phyloP scores from a whole-genome alignment of 2,329 filamentous ascomycete species.

The Chrysoporthe austroafricana region DNA sequence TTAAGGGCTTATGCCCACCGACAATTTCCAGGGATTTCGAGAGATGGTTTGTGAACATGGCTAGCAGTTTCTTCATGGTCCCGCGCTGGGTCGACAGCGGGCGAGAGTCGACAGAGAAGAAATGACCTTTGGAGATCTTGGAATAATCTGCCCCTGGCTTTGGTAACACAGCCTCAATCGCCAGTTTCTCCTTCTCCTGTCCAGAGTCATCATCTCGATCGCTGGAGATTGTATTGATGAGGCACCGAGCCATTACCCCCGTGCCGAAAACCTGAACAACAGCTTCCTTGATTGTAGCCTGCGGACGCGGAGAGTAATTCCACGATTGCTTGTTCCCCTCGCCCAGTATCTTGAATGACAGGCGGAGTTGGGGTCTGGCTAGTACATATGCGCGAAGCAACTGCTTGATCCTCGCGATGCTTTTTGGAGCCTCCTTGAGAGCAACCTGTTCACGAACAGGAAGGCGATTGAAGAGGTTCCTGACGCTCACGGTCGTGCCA shows the following conservation, averaged over 20 bases:
- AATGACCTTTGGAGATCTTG: constrained; percentile 56
- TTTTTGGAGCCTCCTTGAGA: constrained; percentile 61
- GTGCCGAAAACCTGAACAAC: constrained; percentile 65
- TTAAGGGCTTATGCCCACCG: constrained; percentile 38
- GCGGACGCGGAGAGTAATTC: constrained; percentile 63
- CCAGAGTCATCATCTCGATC: too few relatives aligned
- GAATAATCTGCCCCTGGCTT: constrained; percentile 48
- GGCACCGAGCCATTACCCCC: constrained; percentile 58
- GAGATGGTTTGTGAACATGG: constrained; percentile 57
- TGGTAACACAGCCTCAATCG: constrained; percentile 63
- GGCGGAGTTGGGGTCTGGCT: constrained; percentile 63
- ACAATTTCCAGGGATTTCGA: constrained; percentile 34
- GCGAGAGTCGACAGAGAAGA: constrained; percentile 70
- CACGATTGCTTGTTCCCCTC: constrained; percentile 55
- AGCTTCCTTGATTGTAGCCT: constrained; percentile 58
- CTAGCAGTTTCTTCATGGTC: constrained; percentile 61
- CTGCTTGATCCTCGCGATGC: constrained; percentile 59
- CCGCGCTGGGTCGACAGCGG: constrained; percentile 62
- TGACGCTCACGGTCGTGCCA: constrained; percentile 70
- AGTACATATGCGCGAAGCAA: constrained; percentile 68
- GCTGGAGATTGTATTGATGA: constrained; percentile 39
- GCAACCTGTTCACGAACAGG: constrained; percentile 66
- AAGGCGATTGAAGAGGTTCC: constrained; percentile 60
- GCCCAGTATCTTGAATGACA: constrained; percentile 64
- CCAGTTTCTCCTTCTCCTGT: constrained; percentile 40